Evolutionary conservation across 768 basidiomycete species (phyloP).

Genomic region (Rossbeevera mucosa): DNA sequence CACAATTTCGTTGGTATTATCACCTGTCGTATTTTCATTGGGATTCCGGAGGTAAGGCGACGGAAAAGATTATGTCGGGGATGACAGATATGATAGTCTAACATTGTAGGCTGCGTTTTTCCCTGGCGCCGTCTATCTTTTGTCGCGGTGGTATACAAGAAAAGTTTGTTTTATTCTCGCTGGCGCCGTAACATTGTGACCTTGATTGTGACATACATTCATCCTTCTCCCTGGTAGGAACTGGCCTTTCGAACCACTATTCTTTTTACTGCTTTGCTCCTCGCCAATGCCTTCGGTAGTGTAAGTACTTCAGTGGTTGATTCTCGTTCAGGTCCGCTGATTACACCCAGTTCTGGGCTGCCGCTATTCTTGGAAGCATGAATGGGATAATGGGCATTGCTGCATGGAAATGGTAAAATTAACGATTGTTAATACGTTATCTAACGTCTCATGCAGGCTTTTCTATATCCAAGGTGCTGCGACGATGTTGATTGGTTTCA

Average conservation of each 20-base stretch:
- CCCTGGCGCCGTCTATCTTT: constrained; percentile 34
- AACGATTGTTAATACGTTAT: background rate
- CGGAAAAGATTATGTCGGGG: background rate
- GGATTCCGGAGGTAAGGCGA: constrained; percentile 48
- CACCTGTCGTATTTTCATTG: constrained; percentile 45
- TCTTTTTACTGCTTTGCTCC: constrained; percentile 51
- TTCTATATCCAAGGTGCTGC: background rate
- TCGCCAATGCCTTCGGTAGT: constrained; percentile 64
- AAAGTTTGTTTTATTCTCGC: constrained; percentile 8
- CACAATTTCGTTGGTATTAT: constrained; percentile 44
- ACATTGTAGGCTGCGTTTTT: constrained; percentile 24
- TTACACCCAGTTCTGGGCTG: constrained; percentile 48
- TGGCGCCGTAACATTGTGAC: background rate
- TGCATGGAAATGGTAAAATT: constrained; percentile 62
- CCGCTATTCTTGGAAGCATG: constrained; percentile 40
- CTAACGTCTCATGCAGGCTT: background rate
- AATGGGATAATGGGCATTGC: constrained; percentile 60
- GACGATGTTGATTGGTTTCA: constrained; percentile 43
- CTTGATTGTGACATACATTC: background rate
- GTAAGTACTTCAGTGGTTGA: constrained; percentile 32
- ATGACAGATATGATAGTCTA: background rate
- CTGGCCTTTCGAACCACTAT: constrained; percentile 59
- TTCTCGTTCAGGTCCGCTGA: background rate
- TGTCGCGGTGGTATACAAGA: constrained; percentile 25
- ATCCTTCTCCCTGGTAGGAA: constrained; percentile 38